Percentiles rank a stretch among this genome's conserved stretches.
Conservation (phyloP, 306 rosid species). For the Malus sieversii region DNA sequence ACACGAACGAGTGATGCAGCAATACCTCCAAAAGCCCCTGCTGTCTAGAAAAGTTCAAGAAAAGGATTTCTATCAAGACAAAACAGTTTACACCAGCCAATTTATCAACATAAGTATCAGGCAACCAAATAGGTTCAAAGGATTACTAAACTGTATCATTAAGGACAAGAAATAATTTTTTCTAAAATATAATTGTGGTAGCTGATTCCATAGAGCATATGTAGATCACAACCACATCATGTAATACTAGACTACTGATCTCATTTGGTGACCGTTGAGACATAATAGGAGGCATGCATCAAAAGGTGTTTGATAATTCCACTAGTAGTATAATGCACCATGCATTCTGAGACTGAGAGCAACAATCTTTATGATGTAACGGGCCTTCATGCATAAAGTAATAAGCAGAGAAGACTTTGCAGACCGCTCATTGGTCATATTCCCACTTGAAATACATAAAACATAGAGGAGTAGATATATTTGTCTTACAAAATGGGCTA, state of each 20-base stretch:
- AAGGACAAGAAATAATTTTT: neutral
- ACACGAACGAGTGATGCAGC: conserved; percentile 96
- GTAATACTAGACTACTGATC: neutral
- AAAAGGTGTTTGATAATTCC: neutral
- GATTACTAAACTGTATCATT: neutral
- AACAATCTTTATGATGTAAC: neutral
- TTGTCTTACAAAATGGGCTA: conserved; percentile 79
- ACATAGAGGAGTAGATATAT: neutral
- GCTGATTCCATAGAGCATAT: neutral
- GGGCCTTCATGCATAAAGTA: neutral
- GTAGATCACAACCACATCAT: neutral
- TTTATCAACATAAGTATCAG: neutral
- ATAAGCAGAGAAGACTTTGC: neutral
- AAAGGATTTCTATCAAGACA: neutral
- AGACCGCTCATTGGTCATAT: neutral
- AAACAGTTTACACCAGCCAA: neutral
- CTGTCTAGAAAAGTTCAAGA: conserved; percentile 46
- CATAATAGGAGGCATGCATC: neutral
- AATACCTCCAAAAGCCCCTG: conserved; percentile 89
- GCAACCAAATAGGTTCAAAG: neutral
- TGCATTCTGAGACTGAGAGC: neutral
- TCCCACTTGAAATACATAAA: neutral
- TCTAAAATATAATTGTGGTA: neutral
- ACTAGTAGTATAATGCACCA: neutral
- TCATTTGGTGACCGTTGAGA: neutral